Percentiles rank a stretch among this genome's conserved stretches.
Evolutionary conservation across 805 yeast genomes (phyloP).

Genomic region (Kluyveromyces dobzhanskii): DNA sequence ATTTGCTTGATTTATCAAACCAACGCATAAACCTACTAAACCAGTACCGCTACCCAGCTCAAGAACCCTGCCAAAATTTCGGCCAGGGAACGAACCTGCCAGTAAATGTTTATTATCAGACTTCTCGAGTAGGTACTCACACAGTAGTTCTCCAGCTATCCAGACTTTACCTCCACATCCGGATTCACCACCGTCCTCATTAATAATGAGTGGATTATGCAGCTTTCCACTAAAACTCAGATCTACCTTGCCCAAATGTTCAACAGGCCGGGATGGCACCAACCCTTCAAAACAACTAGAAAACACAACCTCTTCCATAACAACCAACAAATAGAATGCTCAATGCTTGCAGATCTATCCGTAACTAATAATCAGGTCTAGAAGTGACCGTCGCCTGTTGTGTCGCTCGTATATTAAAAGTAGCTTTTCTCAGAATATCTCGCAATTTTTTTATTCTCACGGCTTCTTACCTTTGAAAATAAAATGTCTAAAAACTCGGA

Average conservation of each 20-base stretch:
- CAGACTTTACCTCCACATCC: conserved; percentile 62
- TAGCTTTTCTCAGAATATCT: too few relatives aligned
- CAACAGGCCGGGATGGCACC: conserved; percentile 11
- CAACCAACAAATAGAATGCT: not conserved
- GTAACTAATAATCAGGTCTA: too few relatives aligned
- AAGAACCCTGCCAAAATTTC: conserved; percentile 27
- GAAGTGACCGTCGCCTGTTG: too few relatives aligned
- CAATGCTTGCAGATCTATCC: too few relatives aligned
- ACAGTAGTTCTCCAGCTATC: conserved; percentile 51
- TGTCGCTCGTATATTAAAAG: too few relatives aligned
- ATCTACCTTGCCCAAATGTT: conserved; percentile 32
- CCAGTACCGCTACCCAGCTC: conserved; percentile 58
- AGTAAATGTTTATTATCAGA: conserved; percentile 10
- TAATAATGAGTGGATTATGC: conserved; percentile 31
- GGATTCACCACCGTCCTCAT: conserved; percentile 48
- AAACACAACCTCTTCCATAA: conserved; percentile 12
- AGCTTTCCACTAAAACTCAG: conserved; percentile 35
- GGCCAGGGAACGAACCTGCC: not conserved
- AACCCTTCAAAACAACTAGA: conserved; percentile 10
- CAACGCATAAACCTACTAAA: conserved; percentile 38
- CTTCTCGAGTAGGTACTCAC: conserved; percentile 35
- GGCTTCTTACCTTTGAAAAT: too few relatives aligned
- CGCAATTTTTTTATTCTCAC: too few relatives aligned
- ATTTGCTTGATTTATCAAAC: conserved; percentile 14
- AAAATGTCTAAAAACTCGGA: too few relatives aligned